Conservation (phyloP, 345 rosid species). For the Populus alba region DNA sequence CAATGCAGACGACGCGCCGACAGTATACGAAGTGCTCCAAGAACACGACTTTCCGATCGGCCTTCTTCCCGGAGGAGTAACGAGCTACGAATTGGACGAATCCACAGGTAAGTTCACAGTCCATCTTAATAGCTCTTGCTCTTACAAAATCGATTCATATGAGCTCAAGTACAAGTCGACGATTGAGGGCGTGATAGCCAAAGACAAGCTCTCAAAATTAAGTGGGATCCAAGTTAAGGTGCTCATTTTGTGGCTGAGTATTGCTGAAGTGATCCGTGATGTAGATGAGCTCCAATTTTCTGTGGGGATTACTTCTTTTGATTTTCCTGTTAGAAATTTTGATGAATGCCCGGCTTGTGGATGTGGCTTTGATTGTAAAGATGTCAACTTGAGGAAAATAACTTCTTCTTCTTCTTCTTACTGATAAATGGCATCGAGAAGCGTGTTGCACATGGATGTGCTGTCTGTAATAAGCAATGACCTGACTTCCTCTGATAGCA, state of each 20-base stretch:
- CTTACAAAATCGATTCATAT: constrained; percentile 39
- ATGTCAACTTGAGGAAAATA: background rate
- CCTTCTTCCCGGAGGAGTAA: constrained; percentile 53
- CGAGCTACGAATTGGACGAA: constrained; percentile 31
- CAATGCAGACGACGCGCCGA: background rate
- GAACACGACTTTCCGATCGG: constrained; percentile 54
- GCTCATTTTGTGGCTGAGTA: constrained; percentile 43
- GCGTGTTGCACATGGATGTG: background rate
- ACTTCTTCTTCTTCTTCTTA: background rate
- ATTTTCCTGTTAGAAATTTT: constrained; percentile 36
- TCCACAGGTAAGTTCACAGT: constrained; percentile 41
- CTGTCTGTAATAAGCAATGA: background rate
- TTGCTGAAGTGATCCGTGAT: constrained; percentile 31
- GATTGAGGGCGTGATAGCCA: constrained; percentile 34
- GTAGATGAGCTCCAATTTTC: constrained; percentile 48
- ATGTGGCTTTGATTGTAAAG: constrained; percentile 46
- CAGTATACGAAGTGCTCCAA: constrained; percentile 54
- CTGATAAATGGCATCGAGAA: background rate
- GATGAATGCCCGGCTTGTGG: constrained; percentile 44
- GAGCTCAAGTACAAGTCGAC: constrained; percentile 44
- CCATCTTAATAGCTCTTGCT: constrained; percentile 35
- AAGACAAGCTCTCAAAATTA: constrained; percentile 34
- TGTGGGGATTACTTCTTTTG: constrained; percentile 45
- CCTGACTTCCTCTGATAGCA: background rate
- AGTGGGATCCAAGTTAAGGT: constrained; percentile 46